These are phyloP conservation scores for Prosopis cineraria DNA, from an alignment of 306 rosid genomes.

Conservation along the genomic window DNA sequence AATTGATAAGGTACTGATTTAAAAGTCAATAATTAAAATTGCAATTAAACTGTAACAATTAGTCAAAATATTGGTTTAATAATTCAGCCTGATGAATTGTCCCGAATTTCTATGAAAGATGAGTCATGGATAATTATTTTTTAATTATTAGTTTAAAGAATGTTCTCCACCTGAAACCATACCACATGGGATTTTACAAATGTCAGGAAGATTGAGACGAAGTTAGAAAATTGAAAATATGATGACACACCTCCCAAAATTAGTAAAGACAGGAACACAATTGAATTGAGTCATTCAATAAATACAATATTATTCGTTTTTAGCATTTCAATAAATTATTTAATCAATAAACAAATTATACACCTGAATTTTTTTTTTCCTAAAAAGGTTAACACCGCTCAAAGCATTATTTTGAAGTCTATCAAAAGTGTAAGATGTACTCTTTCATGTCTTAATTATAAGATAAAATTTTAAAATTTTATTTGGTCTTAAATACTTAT, in stretches of 20 bases:
- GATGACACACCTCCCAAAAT: slow-evolving; percentile 59
- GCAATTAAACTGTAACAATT: background rate
- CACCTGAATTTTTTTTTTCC: background rate
- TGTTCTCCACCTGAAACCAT: slow-evolving; percentile 53
- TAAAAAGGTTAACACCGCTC: slow-evolving; percentile 1
- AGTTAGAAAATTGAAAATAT: slow-evolving; percentile 46
- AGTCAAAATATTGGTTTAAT: too few species aligned
- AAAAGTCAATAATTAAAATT: too few species aligned
- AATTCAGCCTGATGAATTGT: too few species aligned
- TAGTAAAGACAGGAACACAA: slow-evolving; percentile 56
- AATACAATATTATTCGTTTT: slow-evolving; percentile 48
- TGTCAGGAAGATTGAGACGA: slow-evolving; percentile 40
- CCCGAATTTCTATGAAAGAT: too few species aligned
- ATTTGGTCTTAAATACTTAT: too few species aligned
- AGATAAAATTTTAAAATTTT: too few species aligned
- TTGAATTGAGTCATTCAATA: slow-evolving; percentile 73
- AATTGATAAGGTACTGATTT: too few species aligned
- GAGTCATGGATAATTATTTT: background rate
- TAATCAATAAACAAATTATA: slow-evolving; percentile 24
- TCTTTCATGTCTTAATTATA: too few species aligned
- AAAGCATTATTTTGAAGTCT: slow-evolving; percentile 41
- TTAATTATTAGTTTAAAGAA: slow-evolving; percentile 44
- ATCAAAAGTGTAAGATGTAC: slow-evolving; percentile 19
- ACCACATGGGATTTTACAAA: slow-evolving; percentile 41
- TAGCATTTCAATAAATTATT: slow-evolving; percentile 57